These are phyloP conservation scores for Stylonectria norvegica DNA, from an alignment of 2,329 filamentous ascomycete species.

Conservation along the genomic window DNA sequence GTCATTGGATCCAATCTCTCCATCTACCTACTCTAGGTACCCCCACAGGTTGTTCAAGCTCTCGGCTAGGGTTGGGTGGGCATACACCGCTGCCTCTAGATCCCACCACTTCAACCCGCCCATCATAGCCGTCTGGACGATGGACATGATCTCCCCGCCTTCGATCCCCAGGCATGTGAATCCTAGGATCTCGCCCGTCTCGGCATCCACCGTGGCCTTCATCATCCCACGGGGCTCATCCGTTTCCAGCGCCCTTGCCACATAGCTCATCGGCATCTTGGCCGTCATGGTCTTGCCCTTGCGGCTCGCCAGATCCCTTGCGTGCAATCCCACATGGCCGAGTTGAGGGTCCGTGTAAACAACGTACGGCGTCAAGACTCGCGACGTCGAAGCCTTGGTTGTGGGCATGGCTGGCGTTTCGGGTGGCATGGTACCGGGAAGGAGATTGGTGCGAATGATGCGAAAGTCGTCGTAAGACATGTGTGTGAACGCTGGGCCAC, in stretches of 20 bases:
- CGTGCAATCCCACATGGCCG: slow-evolving; percentile 48
- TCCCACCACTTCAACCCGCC: slow-evolving; percentile 43
- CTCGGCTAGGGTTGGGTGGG: slow-evolving; percentile 50
- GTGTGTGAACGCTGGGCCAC: slow-evolving; percentile 52
- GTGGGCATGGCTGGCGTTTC: slow-evolving; percentile 26
- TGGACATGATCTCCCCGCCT: slow-evolving; percentile 51
- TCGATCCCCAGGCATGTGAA: slow-evolving; percentile 51
- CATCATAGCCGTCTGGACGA: slow-evolving; percentile 53
- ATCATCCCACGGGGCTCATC: slow-evolving; percentile 50
- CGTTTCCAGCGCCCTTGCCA: slow-evolving; percentile 49
- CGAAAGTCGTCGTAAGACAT: slow-evolving; percentile 56
- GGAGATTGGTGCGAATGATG: slow-evolving; percentile 45
- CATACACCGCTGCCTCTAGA: slow-evolving; percentile 45
- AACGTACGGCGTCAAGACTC: slow-evolving; percentile 43
- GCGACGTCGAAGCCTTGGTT: slow-evolving; percentile 22
- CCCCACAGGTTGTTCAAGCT: slow-evolving; percentile 50
- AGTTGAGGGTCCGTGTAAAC: slow-evolving; percentile 54
- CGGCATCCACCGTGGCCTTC: slow-evolving; percentile 48
- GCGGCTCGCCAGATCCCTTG: slow-evolving; percentile 32
- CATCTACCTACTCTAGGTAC: slow-evolving; percentile 33
- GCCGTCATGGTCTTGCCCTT: slow-evolving; percentile 39
- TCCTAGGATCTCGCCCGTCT: slow-evolving; percentile 47
- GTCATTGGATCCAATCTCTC: background rate
- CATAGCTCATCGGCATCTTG: slow-evolving; percentile 50
- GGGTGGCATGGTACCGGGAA: slow-evolving; percentile 25